Evolutionary conservation across 768 basidiomycete genomes (phyloP).

Genomic region (Phaeotremella skinneri): DNA sequence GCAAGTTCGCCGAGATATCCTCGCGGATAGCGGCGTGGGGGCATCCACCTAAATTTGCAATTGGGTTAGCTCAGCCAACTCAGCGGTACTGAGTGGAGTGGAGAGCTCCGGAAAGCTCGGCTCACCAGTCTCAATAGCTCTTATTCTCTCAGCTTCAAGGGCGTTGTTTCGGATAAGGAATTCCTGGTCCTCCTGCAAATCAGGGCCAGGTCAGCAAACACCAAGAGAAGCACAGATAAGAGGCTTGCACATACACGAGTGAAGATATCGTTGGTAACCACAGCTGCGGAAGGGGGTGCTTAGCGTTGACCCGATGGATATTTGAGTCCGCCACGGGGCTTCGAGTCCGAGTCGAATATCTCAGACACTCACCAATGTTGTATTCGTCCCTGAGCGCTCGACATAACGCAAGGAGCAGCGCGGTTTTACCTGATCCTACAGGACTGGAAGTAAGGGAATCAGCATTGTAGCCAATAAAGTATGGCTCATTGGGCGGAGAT

Average conservation of each 20-base stretch:
- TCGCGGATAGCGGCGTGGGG: conserved; percentile 98
- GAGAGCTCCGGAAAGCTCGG: background rate
- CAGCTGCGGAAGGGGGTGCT: conserved; percentile 62
- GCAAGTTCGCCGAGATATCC: conserved; percentile 96
- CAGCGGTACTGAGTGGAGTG: background rate
- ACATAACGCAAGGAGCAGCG: conserved; percentile 86
- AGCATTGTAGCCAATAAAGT: background rate
- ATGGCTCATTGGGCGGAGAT: no score
- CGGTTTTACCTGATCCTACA: conserved; percentile 98
- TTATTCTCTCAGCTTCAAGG: conserved; percentile 74
- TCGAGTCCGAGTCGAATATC: background rate
- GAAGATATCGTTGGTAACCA: conserved; percentile 99
- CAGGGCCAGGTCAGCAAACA: background rate
- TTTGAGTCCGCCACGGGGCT: no score
- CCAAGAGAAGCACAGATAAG: background rate
- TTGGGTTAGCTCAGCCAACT: background rate
- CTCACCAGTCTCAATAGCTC: conserved; percentile 88
- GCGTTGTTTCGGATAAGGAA: conserved; percentile 92
- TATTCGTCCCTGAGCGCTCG: conserved; percentile 72
- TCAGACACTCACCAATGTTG: conserved; percentile 72
- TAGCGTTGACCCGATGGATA: no score
- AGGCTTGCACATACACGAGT: conserved; percentile 57
- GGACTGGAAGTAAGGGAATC: conserved; percentile 60
- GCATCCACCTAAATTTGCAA: conserved; percentile 61
- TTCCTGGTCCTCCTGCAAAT: conserved; percentile 78